A percentile compares a stretch with the other conserved stretches of the same genome.
These are phyloP conservation scores for Suillus occidentalis DNA, from an alignment of 768 basidiomycete species.

Conservation along the genomic window DNA sequence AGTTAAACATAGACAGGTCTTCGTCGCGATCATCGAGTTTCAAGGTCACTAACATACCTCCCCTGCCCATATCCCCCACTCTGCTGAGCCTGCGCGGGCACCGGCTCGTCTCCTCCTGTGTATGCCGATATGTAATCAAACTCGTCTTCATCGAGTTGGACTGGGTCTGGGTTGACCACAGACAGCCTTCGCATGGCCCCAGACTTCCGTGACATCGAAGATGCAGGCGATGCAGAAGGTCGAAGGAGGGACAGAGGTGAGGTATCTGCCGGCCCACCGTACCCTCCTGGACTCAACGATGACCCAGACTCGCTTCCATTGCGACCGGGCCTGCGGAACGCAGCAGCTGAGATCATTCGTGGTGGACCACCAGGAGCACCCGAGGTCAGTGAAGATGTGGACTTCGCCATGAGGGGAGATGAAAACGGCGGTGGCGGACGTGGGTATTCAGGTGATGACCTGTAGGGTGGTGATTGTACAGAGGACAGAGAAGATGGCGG, in stretches of 20 bases:
- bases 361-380: conserved; percentile 33
- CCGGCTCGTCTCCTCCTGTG: conserved; percentile 23
- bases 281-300: conserved; percentile 14
- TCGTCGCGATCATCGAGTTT: conserved; percentile 17
- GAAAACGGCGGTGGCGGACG: conserved; percentile 35
- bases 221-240: conserved; percentile 39
- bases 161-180: conserved; percentile 30
- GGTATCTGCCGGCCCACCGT: conserved; percentile 38
- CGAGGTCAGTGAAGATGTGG: conserved; percentile 34
- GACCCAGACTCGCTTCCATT: conserved; percentile 15
- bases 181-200: conserved; percentile 23
- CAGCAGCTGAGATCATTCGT: conserved; percentile 73
- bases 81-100: conserved; percentile 1
- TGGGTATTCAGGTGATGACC: conserved; percentile 50
- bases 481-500: conserved; percentile 1
- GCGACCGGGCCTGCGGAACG: conserved; percentile 58
- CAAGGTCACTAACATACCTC: conserved; percentile 49
- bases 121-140: conserved; percentile 66
- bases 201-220: conserved; percentile 13
- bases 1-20: neutral
- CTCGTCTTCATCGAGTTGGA: conserved; percentile 36
- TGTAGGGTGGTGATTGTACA: conserved; percentile 21
- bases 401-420: conserved; percentile 30
- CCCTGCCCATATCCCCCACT: conserved; percentile 41
- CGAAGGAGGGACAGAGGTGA: conserved; percentile 51